A percentile compares a stretch with the other conserved stretches of the same genome.
Conservation (phyloP, 2,329 filamentous ascomycete genomes). For the Penicillium sp. region DNA sequence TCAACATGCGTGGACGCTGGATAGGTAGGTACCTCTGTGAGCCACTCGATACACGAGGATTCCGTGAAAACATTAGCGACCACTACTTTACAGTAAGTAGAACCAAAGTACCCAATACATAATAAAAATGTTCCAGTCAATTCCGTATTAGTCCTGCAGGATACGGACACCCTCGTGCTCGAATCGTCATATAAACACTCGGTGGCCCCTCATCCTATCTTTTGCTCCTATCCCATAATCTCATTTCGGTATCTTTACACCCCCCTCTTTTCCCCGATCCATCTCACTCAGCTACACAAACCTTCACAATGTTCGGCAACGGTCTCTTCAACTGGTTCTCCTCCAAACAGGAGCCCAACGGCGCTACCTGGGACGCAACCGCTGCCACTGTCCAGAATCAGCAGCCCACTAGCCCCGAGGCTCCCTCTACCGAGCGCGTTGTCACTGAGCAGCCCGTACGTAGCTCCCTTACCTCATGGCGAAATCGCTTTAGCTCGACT, state of each 20-base stretch:
- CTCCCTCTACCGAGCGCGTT: constrained; percentile 21
- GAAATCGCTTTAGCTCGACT: neutral
- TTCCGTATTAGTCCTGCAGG: neutral
- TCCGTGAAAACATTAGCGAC: neutral
- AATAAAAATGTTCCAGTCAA: neutral
- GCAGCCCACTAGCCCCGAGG: constrained; percentile 30
- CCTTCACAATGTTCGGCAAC: constrained; percentile 21
- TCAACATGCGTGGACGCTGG: neutral
- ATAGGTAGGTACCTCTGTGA: neutral
- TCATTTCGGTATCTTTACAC: no score
- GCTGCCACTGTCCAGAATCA: constrained; percentile 26
- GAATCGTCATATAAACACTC: constrained; percentile 1
- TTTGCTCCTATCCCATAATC: neutral
- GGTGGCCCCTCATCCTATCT: neutral
- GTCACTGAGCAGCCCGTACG: constrained; percentile 29
- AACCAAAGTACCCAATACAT: neutral
- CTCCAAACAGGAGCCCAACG: constrained; percentile 22
- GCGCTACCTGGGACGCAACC: constrained; percentile 21
- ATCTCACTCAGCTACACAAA: neutral
- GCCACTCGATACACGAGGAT: neutral
- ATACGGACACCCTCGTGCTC: neutral
- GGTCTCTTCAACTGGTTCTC: constrained; percentile 29
- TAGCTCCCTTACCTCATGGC: neutral
- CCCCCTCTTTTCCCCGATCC: neutral
- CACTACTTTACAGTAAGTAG: neutral